Evolutionary conservation across 2,329 filamentous ascomycete species (phyloP).

Genomic region (Periconia sp.): DNA sequence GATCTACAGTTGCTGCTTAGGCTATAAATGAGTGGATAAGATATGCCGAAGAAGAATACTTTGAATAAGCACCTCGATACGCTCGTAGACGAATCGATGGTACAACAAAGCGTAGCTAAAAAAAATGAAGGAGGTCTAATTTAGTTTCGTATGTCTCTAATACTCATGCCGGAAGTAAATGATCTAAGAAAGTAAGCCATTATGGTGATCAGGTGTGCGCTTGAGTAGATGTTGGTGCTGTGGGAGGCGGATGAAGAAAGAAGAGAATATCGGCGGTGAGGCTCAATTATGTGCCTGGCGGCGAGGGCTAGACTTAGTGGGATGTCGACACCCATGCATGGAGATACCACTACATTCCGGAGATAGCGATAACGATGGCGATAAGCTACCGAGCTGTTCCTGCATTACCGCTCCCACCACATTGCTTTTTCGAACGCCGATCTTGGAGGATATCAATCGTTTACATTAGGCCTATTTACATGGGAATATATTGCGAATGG

Average conservation of each 20-base stretch:
- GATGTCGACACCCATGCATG: too few species aligned
- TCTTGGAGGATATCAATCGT: too few species aligned
- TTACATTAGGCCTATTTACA: too few species aligned
- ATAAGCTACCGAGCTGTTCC: too few species aligned
- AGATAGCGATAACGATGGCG: too few species aligned
- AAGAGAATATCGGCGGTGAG: too few species aligned
- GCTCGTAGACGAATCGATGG: too few species aligned
- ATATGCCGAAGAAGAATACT: constrained; percentile 14
- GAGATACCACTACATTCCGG: background rate
- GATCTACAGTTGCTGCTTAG: constrained; percentile 6
- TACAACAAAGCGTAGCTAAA: background rate
- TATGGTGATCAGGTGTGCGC: background rate
- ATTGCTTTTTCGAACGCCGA: too few species aligned
- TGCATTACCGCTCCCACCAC: too few species aligned
- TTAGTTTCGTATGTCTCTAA: constrained; percentile 42
- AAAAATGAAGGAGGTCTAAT: too few species aligned
- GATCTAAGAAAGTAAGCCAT: constrained; percentile 35
- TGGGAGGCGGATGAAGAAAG: background rate
- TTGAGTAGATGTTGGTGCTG: background rate
- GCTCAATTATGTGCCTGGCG: background rate
- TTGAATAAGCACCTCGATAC: background rate
- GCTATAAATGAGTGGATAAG: constrained; percentile 21
- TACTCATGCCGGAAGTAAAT: constrained; percentile 29
- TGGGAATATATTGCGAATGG: too few species aligned
- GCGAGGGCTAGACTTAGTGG: background rate